Evolutionary conservation across 2,329 filamentous ascomycete genomes (phyloP), one percentile per base, ranked within the genome.

Genomic region (Trichoderma sp.): DNA sequence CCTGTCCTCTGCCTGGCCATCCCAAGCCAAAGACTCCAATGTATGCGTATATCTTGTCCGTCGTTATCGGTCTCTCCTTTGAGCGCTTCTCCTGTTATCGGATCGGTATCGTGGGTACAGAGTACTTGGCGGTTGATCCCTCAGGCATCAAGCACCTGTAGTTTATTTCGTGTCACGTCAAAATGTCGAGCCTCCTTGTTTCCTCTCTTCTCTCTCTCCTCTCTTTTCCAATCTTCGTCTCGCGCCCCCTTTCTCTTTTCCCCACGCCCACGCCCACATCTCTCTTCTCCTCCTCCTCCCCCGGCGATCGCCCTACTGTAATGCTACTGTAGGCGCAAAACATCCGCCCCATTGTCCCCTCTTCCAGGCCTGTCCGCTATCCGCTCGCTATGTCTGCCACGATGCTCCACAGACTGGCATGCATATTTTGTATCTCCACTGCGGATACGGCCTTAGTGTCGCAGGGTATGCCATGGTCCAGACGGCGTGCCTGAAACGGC

Each of bases 351-450:
- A 56, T 65, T 59, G 14, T 62, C 38, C 76, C 63, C 73, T 66
- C 60, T 60, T 74, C 71, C 56, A 29, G 67, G 77, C 56, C 56
- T 68, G 59, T 45, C 50, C 77, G 63, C 35, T 75, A 53, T 41
- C 45, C 45, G 67, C 45, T 31, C 71, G 60, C 63, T 75, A 41
- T 73, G 41, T 75, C 53, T 63, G 73, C 50, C 33, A 38, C 38
- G 33, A 59, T 35, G 33, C 67, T 62, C 67, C 67, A 71, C 67
- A 29, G 14, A 11, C 3, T 60, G 9, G 53, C 67, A 62, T 71
- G 67, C 67, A 71, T 71, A 41, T 35, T 60, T 60, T 33, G 66
- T 71, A 38, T 50, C 66, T 56, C 67, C 33, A 59, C 24, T 71
- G 67, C 56, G 53, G 67, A 21, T 71, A 62, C 67, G n/a, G n/a